A percentile compares a stretch with the other conserved stretches of the same genome.
These are phyloP conservation scores for Knoxia roxburghii DNA, from an alignment of 257 asterid genomes.

Conservation along the genomic window DNA sequence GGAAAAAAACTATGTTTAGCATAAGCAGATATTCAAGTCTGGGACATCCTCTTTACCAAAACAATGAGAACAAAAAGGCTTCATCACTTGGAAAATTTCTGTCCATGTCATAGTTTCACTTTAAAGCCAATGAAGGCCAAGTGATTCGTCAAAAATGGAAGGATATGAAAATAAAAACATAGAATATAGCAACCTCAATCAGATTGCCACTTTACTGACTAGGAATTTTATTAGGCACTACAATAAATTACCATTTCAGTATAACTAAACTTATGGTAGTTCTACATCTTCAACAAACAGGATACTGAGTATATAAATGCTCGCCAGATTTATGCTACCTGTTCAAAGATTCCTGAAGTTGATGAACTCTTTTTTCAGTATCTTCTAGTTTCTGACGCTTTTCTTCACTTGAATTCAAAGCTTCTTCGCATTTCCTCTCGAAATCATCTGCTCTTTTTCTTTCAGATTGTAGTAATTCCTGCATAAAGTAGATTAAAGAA, in stretches of 20 bases:
- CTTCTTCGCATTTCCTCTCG: constrained; percentile 61
- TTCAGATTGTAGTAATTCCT: constrained; percentile 67
- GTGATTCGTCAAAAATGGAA: neutral
- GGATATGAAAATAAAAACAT: neutral
- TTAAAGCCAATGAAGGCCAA: neutral
- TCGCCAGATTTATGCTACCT: constrained; percentile 45
- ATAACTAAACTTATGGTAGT: neutral
- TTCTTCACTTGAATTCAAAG: constrained; percentile 57
- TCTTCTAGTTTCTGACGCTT: constrained; percentile 84
- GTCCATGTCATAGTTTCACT: neutral
- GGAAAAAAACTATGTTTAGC: too few relatives aligned
- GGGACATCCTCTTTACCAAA: neutral
- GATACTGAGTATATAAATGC: neutral
- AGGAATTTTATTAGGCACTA: neutral
- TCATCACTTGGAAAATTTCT: neutral
- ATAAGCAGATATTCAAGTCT: neutral
- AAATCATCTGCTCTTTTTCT: constrained; percentile 72
- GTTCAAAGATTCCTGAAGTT: constrained; percentile 87
- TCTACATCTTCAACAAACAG: neutral
- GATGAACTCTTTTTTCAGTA: constrained; percentile 68
- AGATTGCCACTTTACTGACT: neutral
- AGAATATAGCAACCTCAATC: neutral
- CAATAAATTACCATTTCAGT: neutral
- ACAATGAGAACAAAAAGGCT: neutral
- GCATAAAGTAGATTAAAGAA: constrained; percentile 14